Evolutionary conservation across 257 asterid genomes (phyloP).

Genomic region (Hygrophila difformis): DNA sequence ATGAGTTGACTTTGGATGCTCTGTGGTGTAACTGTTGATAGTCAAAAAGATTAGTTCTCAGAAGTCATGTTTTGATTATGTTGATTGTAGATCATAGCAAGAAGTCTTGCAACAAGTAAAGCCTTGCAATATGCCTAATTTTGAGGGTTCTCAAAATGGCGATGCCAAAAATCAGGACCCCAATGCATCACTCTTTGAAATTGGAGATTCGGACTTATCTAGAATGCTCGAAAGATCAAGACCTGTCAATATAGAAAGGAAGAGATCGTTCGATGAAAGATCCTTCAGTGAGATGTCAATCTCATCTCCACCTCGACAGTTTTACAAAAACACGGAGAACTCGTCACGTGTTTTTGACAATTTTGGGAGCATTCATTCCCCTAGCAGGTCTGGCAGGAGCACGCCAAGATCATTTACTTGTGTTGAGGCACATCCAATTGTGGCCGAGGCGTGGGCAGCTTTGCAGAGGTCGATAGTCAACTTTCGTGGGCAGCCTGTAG

Average conservation of each 20-base stretch:
- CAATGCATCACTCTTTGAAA: conserved; percentile 58
- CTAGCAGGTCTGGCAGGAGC: conserved; percentile 63
- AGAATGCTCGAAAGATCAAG: conserved; percentile 56
- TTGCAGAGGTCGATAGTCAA: conserved; percentile 68
- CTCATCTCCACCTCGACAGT: conserved; percentile 53
- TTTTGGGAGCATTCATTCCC: conserved; percentile 43
- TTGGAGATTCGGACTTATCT: conserved; percentile 53
- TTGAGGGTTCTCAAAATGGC: conserved; percentile 46
- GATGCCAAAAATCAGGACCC: conserved; percentile 33
- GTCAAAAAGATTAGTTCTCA: not conserved
- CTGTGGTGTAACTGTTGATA: not conserved
- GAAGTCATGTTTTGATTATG: not conserved
- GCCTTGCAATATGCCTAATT: conserved; percentile 30
- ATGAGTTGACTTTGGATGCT: conserved; percentile 23
- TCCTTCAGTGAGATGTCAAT: conserved; percentile 74
- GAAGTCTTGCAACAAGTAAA: not conserved
- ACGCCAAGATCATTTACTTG: conserved; percentile 59
- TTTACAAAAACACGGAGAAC: conserved; percentile 40
- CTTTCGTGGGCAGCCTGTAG: conserved; percentile 77
- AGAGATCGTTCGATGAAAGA: conserved; percentile 86
- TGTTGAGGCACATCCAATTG: conserved; percentile 65
- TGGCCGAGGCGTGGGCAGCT: conserved; percentile 85
- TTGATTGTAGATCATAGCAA: conserved; percentile 21
- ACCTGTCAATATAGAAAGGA: conserved; percentile 56
- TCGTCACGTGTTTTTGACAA: conserved; percentile 56